Conservation (phyloP, 768 basidiomycete species). For the Mycena amicta region DNA sequence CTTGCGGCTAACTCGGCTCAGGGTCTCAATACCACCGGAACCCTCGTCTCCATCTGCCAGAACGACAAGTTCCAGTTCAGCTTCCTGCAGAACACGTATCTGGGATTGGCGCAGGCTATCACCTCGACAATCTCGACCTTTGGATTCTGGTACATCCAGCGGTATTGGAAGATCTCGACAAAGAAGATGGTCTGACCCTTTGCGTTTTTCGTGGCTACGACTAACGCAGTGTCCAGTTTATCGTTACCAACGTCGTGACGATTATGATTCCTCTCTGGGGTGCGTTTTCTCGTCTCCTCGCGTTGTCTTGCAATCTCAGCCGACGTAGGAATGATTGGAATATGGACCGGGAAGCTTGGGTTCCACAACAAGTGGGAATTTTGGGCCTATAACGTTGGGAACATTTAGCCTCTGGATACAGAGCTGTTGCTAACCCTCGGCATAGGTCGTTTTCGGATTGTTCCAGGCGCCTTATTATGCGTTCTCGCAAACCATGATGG, state of each 20-base stretch:
- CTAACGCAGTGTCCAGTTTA: slow-evolving; percentile 48
- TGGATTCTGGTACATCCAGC: slow-evolving; percentile 84
- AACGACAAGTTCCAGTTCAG: slow-evolving; percentile 82
- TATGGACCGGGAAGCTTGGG: slow-evolving; percentile 77
- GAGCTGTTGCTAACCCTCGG: too few relatives aligned
- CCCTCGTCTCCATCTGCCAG: slow-evolving; percentile 74
- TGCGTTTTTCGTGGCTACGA: background rate
- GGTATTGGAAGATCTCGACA: slow-evolving; percentile 74
- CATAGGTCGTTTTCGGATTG: slow-evolving; percentile 75
- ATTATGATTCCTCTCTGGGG: slow-evolving; percentile 84
- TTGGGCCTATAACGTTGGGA: slow-evolving; percentile 63
- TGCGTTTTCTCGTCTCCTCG: background rate
- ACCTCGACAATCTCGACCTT: slow-evolving; percentile 74
- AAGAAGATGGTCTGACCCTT: slow-evolving; percentile 70
- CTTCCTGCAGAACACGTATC: slow-evolving; percentile 79
- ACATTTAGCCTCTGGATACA: too few relatives aligned
- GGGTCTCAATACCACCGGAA: slow-evolving; percentile 82
- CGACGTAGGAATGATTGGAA: slow-evolving; percentile 61
- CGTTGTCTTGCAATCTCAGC: background rate
- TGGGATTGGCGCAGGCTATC: slow-evolving; percentile 74
- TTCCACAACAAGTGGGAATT: slow-evolving; percentile 89
- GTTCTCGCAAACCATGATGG: slow-evolving; percentile 87
- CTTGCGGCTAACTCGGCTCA: slow-evolving; percentile 27
- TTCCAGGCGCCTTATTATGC: slow-evolving; percentile 90
- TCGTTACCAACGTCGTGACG: slow-evolving; percentile 75